Conservation (phyloP, 2,329 filamentous ascomycete species). For the Thielaviopsis musarum region DNA sequence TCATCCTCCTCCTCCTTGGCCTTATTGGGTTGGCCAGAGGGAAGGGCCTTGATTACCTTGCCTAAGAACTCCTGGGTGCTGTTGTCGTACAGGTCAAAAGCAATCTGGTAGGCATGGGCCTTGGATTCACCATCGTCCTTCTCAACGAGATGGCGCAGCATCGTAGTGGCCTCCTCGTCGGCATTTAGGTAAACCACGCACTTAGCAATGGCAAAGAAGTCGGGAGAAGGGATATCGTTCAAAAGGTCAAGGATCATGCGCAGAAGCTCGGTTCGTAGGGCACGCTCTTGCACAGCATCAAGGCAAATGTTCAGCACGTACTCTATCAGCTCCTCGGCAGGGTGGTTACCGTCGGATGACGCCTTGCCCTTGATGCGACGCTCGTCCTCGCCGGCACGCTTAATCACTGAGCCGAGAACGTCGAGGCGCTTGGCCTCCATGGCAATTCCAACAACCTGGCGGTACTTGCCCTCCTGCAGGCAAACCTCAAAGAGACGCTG, state of each 20-base stretch:
- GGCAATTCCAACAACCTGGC: conserved; percentile 91
- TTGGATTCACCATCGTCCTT: conserved; percentile 63
- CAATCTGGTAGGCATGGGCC: conserved; percentile 88
- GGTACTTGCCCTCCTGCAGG: conserved; percentile 70
- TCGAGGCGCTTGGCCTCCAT: conserved; percentile 88
- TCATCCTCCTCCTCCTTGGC: conserved; percentile 31
- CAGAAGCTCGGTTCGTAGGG: conserved; percentile 68
- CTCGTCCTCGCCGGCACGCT: conserved; percentile 75
- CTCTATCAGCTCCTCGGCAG: conserved; percentile 87
- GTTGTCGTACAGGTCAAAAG: conserved; percentile 96
- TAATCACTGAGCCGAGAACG: conserved; percentile 70
- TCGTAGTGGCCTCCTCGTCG: conserved; percentile 73
- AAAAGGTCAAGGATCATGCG: conserved; percentile 88
- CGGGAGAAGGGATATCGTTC: conserved; percentile 77
- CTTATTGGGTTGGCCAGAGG: conserved; percentile 29
- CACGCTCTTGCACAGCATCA: conserved; percentile 89
- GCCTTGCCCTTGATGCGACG: conserved; percentile 46
- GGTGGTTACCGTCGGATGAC: conserved; percentile 33
- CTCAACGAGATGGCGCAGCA: conserved; percentile 66
- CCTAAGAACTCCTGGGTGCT: conserved; percentile 92
- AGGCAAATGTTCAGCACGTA: conserved; percentile 93
- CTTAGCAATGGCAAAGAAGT: conserved; percentile 96
- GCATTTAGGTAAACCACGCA: conserved; percentile 94
- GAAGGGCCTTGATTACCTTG: conserved; percentile 72
- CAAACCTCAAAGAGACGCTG: conserved; percentile 84